These are phyloP conservation scores for Penicillium expansum DNA, from an alignment of 2,329 filamentous ascomycete genomes.

Conservation along the genomic window DNA sequence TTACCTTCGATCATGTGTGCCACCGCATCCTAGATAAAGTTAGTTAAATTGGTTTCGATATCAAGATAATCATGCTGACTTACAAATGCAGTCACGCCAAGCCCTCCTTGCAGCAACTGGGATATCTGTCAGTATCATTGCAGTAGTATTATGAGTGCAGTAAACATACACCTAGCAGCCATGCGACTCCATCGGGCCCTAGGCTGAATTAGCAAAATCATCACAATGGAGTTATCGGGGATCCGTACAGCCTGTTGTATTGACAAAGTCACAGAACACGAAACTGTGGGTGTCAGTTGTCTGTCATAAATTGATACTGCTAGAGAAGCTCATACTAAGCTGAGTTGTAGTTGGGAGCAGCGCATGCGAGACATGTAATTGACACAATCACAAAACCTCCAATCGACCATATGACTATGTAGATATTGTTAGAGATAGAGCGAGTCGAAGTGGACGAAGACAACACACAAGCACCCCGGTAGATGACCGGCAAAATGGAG, in stretches of 20 bases:
- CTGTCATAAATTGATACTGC: too few species aligned
- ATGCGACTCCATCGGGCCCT: slow-evolving; percentile 60
- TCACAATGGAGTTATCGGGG: neutral
- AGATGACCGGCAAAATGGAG: slow-evolving; percentile 60
- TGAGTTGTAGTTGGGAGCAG: slow-evolving; percentile 62
- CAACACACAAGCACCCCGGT: slow-evolving; percentile 57
- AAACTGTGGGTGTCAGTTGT: slow-evolving; percentile 22
- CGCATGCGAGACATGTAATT: slow-evolving; percentile 65
- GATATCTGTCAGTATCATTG: slow-evolving; percentile 10
- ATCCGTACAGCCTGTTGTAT: slow-evolving; percentile 57
- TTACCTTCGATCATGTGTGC: slow-evolving; percentile 52
- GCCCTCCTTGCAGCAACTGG: slow-evolving; percentile 47
- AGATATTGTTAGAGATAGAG: neutral
- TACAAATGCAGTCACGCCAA: slow-evolving; percentile 53
- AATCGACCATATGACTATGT: slow-evolving; percentile 66
- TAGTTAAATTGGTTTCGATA: neutral
- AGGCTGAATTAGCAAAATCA: slow-evolving; percentile 9
- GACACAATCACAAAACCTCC: slow-evolving; percentile 66
- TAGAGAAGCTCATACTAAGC: slow-evolving; percentile 47
- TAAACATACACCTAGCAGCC: slow-evolving; percentile 38
- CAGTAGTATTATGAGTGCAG: neutral
- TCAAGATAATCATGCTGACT: slow-evolving; percentile 4
- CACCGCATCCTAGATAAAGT: slow-evolving; percentile 31
- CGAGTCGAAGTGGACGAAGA: neutral
- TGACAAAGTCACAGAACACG: slow-evolving; percentile 65